These are phyloP conservation scores for Microdochium paspali DNA, from an alignment of 2,329 filamentous ascomycete genomes.

Conservation along the genomic window DNA sequence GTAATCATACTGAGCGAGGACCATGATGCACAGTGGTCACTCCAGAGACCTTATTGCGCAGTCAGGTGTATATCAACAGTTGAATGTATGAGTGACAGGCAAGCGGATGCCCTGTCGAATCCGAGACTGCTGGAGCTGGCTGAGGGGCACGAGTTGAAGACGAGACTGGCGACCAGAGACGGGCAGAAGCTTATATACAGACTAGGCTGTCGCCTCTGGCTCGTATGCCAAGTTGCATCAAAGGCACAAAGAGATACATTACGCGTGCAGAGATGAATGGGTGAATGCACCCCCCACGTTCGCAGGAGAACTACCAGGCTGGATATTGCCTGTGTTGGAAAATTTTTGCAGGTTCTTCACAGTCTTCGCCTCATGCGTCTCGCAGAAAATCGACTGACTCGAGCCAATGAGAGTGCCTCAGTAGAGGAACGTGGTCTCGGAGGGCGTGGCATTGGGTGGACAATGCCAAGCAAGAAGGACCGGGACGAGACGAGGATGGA, in stretches of 20 bases:
- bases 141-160: background rate
- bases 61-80: background rate
- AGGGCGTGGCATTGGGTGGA: background rate
- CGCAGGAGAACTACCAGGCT: too few relatives aligned
- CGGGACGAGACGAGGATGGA: too few relatives aligned
- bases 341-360: background rate
- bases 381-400: too few relatives aligned
- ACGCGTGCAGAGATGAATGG: too few relatives aligned
- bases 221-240: too few relatives aligned
- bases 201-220: background rate
- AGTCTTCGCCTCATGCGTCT: background rate
- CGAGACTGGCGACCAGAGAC: background rate
- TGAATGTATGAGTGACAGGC: background rate
- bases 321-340: too few relatives aligned
- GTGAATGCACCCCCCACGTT: too few relatives aligned
- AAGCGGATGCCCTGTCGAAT: background rate
- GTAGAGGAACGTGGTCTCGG: background rate
- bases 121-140: background rate
- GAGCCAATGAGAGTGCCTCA: background rate
- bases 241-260: too few relatives aligned
- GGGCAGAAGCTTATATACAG: background rate
- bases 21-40: constrained; percentile 7
- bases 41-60: background rate
- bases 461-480: background rate
- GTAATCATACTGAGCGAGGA: constrained; percentile 48